Percentiles rank a stretch among this genome's conserved stretches.
phyloP scores from a whole-genome alignment of 1,139 yeast genomes.

The Magnusiomyces magnusii region DNA sequence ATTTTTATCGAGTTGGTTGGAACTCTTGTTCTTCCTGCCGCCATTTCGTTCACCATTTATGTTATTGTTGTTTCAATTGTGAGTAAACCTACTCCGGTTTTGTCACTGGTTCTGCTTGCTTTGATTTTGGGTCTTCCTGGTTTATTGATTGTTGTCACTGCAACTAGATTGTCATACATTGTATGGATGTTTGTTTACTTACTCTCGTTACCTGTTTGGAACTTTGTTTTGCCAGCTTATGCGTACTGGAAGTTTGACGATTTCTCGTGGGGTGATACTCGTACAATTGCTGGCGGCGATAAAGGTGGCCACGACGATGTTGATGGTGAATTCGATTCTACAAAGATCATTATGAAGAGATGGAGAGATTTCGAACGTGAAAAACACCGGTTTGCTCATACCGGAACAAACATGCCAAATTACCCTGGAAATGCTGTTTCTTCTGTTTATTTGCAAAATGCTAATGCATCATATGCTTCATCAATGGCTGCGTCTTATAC shows the following conservation, averaged over 20 bases:
- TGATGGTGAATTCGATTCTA: constrained; percentile 83
- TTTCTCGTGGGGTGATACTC: constrained; percentile 97
- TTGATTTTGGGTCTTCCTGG: constrained; percentile 90
- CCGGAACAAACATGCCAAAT: neutral
- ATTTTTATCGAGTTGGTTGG: constrained; percentile 83
- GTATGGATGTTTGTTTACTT: constrained; percentile 79
- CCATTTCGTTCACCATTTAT: constrained; percentile 78
- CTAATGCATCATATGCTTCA: neutral
- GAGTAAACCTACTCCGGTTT: constrained; percentile 71
- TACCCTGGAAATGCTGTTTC: neutral
- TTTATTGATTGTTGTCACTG: constrained; percentile 76
- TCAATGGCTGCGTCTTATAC: neutral
- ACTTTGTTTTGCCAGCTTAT: constrained; percentile 79
- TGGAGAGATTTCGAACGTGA: constrained; percentile 94
- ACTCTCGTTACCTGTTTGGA: constrained; percentile 88
- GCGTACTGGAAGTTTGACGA: constrained; percentile 98
- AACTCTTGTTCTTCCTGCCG: constrained; percentile 88
- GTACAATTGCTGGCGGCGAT: constrained; percentile 69
- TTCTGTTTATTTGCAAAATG: neutral
- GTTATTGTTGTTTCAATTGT: constrained; percentile 71
- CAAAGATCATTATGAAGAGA: constrained; percentile 78
- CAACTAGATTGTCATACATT: constrained; percentile 67
- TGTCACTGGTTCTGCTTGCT: constrained; percentile 73
- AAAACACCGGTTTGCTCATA: constrained; percentile 13
- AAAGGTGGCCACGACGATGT: constrained; percentile 57